A percentile compares a stretch with the other conserved stretches of the same genome.
Conservation (phyloP, 2,329 filamentous ascomycete species). For the Claviceps purpurea region DNA sequence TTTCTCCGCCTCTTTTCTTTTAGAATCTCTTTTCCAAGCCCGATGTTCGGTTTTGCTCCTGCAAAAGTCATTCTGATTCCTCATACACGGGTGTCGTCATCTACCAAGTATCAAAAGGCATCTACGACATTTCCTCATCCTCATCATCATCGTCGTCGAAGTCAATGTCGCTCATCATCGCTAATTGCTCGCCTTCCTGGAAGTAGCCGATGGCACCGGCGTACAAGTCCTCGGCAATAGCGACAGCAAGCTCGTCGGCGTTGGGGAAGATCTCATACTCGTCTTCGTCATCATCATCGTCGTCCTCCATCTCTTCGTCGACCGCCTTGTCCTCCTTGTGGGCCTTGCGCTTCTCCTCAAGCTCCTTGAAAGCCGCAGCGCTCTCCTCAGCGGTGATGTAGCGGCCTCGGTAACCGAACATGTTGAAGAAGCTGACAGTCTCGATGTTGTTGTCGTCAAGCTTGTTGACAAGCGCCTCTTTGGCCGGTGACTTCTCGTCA, state of each 20-base stretch:
- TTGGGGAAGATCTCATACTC: conserved; percentile 77
- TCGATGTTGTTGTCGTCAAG: conserved; percentile 48
- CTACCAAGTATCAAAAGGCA: too few relatives aligned
- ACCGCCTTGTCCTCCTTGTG: conserved; percentile 37
- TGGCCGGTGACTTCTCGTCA: conserved; percentile 29
- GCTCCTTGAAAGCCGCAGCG: conserved; percentile 43
- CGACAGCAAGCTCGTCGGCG: conserved; percentile 69
- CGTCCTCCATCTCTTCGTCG: conserved; percentile 27
- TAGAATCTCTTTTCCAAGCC: not conserved
- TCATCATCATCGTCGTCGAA: conserved; percentile 37
- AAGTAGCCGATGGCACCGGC: conserved; percentile 83
- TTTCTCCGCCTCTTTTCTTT: not conserved
- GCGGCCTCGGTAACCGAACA: conserved; percentile 68
- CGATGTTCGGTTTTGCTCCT: too few relatives aligned
- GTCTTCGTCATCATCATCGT: conserved; percentile 47
- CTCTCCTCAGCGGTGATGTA: conserved; percentile 63
- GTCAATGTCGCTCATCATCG: conserved; percentile 53
- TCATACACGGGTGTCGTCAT: too few relatives aligned
- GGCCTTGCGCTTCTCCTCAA: conserved; percentile 41
- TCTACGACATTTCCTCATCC: conserved; percentile 31
- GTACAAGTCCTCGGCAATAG: conserved; percentile 79
- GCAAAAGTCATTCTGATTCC: too few relatives aligned
- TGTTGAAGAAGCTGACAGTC: conserved; percentile 71
- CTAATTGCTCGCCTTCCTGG: conserved; percentile 52
- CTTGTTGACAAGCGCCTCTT: conserved; percentile 38